Conservation (phyloP, 495 filamentous ascomycete species). For the Penicillium waksmanii region DNA sequence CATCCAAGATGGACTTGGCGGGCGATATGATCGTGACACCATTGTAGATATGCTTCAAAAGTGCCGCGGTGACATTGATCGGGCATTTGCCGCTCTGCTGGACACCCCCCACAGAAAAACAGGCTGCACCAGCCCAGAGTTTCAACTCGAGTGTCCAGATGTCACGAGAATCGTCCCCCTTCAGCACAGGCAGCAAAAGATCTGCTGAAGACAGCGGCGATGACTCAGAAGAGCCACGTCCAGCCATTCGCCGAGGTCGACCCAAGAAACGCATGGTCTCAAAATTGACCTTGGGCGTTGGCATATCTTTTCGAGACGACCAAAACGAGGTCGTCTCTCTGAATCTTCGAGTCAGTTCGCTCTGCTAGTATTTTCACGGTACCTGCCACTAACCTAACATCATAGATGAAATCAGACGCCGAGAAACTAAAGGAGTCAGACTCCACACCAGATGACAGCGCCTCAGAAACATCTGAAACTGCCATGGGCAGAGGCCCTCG, state of each 20-base stretch:
- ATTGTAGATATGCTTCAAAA: conserved; percentile 63
- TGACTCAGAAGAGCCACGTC: conserved; percentile 40
- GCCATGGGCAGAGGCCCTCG: conserved; percentile 14
- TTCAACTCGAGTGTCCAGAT: conserved; percentile 45
- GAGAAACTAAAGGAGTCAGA: conserved; percentile 18
- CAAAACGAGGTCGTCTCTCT: conserved; percentile 51
- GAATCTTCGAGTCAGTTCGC: conserved; percentile 40
- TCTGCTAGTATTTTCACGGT: not conserved
- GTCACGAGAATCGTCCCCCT: conserved; percentile 49
- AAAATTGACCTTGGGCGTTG: conserved; percentile 49
- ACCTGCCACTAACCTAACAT: not conserved
- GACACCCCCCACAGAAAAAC: conserved; percentile 32
- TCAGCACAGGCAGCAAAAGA: conserved; percentile 53
- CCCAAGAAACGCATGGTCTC: conserved; percentile 44
- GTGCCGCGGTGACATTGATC: conserved; percentile 62
- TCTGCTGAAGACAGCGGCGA: conserved; percentile 52
- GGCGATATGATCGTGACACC: conserved; percentile 53
- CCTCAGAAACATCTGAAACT: conserved; percentile 2
- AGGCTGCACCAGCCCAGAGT: conserved; percentile 26
- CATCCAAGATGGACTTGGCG: conserved; percentile 60
- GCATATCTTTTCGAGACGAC: conserved; percentile 49
- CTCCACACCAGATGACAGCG: conserved; percentile 6
- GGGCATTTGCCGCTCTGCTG: conserved; percentile 61
- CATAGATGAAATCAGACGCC: conserved; percentile 25
- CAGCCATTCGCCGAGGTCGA: conserved; percentile 35